phyloP scores from a whole-genome alignment of 192 early-diverging fungal genomes.

The Podochytrium sp. region DNA sequence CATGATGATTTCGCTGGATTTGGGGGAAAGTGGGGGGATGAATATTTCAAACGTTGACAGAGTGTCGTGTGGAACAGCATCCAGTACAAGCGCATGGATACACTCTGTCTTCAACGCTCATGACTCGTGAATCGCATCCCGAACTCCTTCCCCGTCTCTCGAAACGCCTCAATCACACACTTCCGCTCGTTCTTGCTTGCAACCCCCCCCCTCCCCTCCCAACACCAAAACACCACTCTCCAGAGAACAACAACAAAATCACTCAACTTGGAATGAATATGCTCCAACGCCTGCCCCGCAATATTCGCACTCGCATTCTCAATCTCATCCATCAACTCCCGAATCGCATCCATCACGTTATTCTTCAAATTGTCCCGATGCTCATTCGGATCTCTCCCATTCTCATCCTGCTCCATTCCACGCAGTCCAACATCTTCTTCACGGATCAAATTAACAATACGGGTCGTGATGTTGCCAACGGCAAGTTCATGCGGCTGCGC shows the following conservation, averaged over 20 bases:
- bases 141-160: too few relatives aligned
- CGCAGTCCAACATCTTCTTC: constrained; percentile 52
- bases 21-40: neutral
- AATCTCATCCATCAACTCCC: constrained; percentile 87
- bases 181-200: too few relatives aligned
- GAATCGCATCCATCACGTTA: constrained; percentile 78
- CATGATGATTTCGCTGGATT: constrained; percentile 89
- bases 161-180: too few relatives aligned
- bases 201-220: neutral
- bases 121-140: too few relatives aligned
- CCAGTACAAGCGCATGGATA: too few relatives aligned
- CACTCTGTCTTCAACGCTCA: too few relatives aligned
- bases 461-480: constrained; percentile 82
- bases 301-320: constrained; percentile 79
- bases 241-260: neutral
- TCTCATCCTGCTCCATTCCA: neutral
- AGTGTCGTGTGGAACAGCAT: neutral
- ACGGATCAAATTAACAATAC: constrained; percentile 82
- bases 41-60: too few relatives aligned
- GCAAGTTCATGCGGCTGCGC: constrained; percentile 82
- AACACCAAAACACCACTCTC: neutral
- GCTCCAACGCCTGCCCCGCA: constrained; percentile 81
- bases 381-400: constrained; percentile 12
- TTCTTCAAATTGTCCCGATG: constrained; percentile 63
- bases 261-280: constrained; percentile 91